These are phyloP conservation scores for Pseudogymnoascus sp. DNA, from an alignment of 2,329 filamentous ascomycete species.

Conservation along the genomic window DNA sequence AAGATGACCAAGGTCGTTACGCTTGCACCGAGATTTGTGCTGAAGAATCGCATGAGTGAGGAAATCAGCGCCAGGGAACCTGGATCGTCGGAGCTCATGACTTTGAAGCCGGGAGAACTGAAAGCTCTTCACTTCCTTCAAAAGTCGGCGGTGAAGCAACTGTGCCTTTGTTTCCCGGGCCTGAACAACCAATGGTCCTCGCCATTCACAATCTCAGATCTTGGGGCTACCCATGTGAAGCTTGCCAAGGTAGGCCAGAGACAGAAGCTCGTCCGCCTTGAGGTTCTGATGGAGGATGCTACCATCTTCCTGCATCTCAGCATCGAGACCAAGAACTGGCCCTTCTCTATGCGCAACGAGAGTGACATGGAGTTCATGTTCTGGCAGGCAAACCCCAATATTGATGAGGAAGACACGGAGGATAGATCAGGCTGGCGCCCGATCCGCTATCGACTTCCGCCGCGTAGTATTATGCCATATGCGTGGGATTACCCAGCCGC, in stretches of 20 bases:
- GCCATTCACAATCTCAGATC: slow-evolving; percentile 92
- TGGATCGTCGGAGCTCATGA: slow-evolving; percentile 77
- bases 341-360: slow-evolving; percentile 97
- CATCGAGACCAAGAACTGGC: slow-evolving; percentile 90
- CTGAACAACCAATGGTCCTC: slow-evolving; percentile 97
- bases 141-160: slow-evolving; percentile 72
- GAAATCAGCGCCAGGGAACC: slow-evolving; percentile 86
- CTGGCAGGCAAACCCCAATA: slow-evolving; percentile 85
- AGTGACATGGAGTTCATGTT: slow-evolving; percentile 96
- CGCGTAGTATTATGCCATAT: slow-evolving; percentile 97
- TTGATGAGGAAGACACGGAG: slow-evolving; percentile 80
- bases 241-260: slow-evolving; percentile 82
- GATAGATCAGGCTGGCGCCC: slow-evolving; percentile 85
- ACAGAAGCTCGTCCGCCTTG: slow-evolving; percentile 77
- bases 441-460: slow-evolving; percentile 82
- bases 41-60: slow-evolving; percentile 87
- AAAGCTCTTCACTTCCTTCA: slow-evolving; percentile 86
- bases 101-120: slow-evolving; percentile 66
- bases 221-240: slow-evolving; percentile 89
- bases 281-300: slow-evolving; percentile 84
- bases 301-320: slow-evolving; percentile 90
- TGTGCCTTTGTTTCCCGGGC: slow-evolving; percentile 86
- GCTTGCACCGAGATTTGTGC: slow-evolving; percentile 80
- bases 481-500: slow-evolving; percentile 98
- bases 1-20: slow-evolving; percentile 95